These are phyloP conservation scores for Solidago caesia DNA, from an alignment of 129 eudicot species.

Conservation along the genomic window DNA sequence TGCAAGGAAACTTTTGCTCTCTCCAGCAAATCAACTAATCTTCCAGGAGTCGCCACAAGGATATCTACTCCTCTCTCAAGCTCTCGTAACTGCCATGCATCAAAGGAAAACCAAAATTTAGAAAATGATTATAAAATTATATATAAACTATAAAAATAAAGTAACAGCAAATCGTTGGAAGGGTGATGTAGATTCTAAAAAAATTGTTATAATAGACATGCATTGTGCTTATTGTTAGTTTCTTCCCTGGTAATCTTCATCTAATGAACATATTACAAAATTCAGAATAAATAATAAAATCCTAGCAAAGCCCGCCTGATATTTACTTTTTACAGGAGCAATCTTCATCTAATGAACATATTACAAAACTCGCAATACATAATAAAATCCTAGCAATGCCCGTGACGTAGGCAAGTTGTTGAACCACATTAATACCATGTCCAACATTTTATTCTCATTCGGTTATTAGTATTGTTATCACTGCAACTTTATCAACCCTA, in stretches of 20 bases:
- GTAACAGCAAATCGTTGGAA: neutral
- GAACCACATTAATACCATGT: neutral
- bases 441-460: neutral
- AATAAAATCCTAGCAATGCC: neutral
- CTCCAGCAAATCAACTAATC: slow-evolving; percentile 23
- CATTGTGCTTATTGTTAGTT: neutral
- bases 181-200: neutral
- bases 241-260: too few relatives aligned
- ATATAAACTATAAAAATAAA: neutral
- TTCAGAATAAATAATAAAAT: too few relatives aligned
- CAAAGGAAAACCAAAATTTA: neutral
- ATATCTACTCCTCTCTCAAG: slow-evolving; percentile 47
- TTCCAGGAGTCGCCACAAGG: slow-evolving; percentile 45
- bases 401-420: neutral
- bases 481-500: neutral
- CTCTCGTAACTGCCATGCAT: slow-evolving; percentile 35
- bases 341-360: too few relatives aligned
- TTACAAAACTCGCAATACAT: neutral
- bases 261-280: too few relatives aligned
- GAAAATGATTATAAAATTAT: neutral
- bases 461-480: too few relatives aligned
- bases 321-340: neutral
- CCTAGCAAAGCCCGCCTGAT: neutral
- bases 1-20: too few relatives aligned
- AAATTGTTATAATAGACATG: neutral